Evolutionary conservation across 1,284 basidiomycete genomes (phyloP).

Genomic region (Ceratorhiza oryzae-sativae): DNA sequence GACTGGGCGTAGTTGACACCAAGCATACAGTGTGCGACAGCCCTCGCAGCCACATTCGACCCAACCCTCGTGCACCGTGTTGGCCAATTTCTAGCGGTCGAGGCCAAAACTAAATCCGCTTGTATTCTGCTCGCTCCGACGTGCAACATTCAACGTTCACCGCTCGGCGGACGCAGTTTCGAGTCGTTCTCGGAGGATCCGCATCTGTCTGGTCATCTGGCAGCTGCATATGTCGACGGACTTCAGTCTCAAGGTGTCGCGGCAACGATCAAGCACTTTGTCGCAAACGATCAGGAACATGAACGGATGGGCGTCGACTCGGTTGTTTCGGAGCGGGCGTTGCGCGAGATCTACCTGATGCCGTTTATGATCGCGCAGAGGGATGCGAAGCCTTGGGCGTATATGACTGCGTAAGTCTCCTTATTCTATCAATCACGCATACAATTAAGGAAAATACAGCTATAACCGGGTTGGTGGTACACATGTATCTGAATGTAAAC

Average conservation of each 20-base stretch:
- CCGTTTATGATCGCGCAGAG: constrained; percentile 85
- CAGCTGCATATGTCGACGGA: constrained; percentile 47
- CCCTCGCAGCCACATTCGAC: constrained; percentile 71
- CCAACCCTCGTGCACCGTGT: constrained; percentile 60
- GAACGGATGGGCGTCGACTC: constrained; percentile 43
- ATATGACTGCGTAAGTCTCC: constrained; percentile 70
- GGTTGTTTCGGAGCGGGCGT: constrained; percentile 59
- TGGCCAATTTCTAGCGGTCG: constrained; percentile 64
- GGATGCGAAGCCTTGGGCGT: constrained; percentile 70
- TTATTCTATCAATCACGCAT: neutral
- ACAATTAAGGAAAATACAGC: constrained; percentile 42
- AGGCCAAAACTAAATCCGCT: constrained; percentile 69
- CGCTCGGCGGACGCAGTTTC: constrained; percentile 60
- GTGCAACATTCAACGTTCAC: constrained; percentile 69
- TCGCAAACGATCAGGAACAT: constrained; percentile 44
- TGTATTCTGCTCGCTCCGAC: constrained; percentile 70
- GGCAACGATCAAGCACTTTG: constrained; percentile 46
- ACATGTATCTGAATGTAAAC: constrained; percentile 72
- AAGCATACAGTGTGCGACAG: constrained; percentile 64
- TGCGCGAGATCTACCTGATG: constrained; percentile 83
- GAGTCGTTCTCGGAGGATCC: constrained; percentile 74
- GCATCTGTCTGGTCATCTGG: constrained; percentile 46
- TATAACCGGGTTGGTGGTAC: constrained; percentile 62
- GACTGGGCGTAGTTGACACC: neutral
- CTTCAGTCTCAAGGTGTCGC: constrained; percentile 46